Percentiles rank a stretch among this genome's conserved stretches.
Evolutionary conservation across 257 asterid species (phyloP).

Genomic region (Agastache rugosa): DNA sequence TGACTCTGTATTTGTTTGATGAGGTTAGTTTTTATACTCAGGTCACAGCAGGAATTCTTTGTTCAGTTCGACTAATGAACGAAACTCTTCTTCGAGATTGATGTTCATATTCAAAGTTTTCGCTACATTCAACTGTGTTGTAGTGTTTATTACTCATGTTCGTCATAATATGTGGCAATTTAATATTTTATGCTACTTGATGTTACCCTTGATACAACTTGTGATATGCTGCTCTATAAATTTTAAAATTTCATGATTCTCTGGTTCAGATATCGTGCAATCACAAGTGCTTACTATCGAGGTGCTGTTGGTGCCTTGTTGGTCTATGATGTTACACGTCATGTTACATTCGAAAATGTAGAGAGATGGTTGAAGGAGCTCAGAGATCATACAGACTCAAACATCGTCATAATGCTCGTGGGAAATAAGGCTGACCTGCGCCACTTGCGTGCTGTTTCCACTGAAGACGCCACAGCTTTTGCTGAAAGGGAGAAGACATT

Average conservation of each 20-base stretch:
- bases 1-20: not conserved
- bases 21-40: not conserved
- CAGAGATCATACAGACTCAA: constrained; percentile 47
- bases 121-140: not conserved
- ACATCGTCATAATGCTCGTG: constrained; percentile 45
- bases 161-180: not conserved
- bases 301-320: constrained; percentile 53
- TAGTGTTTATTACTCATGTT: not conserved
- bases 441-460: constrained; percentile 47
- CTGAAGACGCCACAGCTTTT: constrained; percentile 46
- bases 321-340: constrained; percentile 50
- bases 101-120: not conserved
- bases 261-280: constrained; percentile 48
- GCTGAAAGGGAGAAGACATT: constrained; percentile 46
- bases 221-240: not conserved
- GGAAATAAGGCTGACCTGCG: constrained; percentile 48
- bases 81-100: constrained; percentile 10
- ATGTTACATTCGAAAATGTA: constrained; percentile 47
- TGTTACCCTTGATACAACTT: not conserved
- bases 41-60: not conserved
- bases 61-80: constrained; percentile 5
- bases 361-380: constrained; percentile 55
- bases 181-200: not conserved
- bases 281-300: constrained; percentile 52
- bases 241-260: constrained; percentile 2